Evolutionary conservation across 176 grass and related monocot genomes (phyloP), one percentile per base, ranked within the genome.

Genomic region (Juncus inflexus): DNA sequence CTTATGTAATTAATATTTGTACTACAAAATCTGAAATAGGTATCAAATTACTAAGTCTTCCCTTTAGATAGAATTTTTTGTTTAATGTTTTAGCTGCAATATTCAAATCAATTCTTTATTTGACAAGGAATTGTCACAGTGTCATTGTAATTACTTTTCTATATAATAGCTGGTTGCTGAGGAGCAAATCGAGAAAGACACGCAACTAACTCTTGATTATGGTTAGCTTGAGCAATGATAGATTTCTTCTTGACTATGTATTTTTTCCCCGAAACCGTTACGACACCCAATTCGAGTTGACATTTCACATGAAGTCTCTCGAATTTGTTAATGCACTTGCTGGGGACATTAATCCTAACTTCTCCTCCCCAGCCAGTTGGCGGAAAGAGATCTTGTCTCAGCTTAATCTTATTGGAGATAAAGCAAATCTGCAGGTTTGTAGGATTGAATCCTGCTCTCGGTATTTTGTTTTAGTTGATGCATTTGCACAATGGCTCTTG

Each of bases 231-330:
- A 86, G 81, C 55, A 96, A 91, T 74, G 92, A 96, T 62, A 73
- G 90, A n/a, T 91, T 91, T 55, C 77, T 91, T 77, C 79, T 91
- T 63, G 92, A 96, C 81, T 91, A 96, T 86, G 92, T 87, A 43
- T 96, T 96, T 79, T 84, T 89, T 10, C 73, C 91, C 73, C 74
- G 74, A 77, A 73, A 81, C 0, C 90, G 91, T 62, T 82, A 70
- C 9, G 79, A 88, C 12, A 87, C 87, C 42, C 77, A 68, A 78
- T 74, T 91, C 45, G 92, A 96, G 79, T 63, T 96, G 53, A 91
- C 79, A 63, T 96, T 91, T 47, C 84, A 96, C 67, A 84, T 79
- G 14, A 67, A 66, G 68, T 87, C 91, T 61, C 84, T 97, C 15
- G 85, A 97, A 74, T 87, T 82, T 65, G 82, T 87, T 76, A 91